Conservation (phyloP, 2,329 filamentous ascomycete genomes). For the Cladosporium phlei region DNA sequence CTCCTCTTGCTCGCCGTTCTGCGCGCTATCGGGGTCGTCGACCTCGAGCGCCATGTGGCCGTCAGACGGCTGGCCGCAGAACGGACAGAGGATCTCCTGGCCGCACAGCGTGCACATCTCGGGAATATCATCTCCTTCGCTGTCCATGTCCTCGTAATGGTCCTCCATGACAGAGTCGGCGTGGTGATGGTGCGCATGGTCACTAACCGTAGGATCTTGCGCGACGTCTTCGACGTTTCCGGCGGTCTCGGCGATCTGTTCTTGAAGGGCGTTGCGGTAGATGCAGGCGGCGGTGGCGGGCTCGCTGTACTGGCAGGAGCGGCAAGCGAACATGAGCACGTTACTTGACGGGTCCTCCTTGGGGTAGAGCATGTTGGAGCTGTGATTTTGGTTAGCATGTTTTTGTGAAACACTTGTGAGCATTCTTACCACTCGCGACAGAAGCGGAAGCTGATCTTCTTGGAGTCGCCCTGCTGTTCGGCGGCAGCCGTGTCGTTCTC, state of each 20-base stretch:
- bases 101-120: slow-evolving; percentile 56
- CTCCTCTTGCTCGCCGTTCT: slow-evolving; percentile 19
- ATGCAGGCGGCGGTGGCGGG: slow-evolving; percentile 83
- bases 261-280: slow-evolving; percentile 91
- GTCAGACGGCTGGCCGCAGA: slow-evolving; percentile 46
- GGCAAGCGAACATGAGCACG: slow-evolving; percentile 89
- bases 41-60: slow-evolving; percentile 43
- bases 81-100: slow-evolving; percentile 50
- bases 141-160: slow-evolving; percentile 18
- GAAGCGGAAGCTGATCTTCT: slow-evolving; percentile 95
- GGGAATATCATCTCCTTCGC: slow-evolving; percentile 33
- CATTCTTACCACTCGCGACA: slow-evolving; percentile 85
- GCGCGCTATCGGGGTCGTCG: slow-evolving; percentile 33
- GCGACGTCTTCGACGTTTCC: slow-evolving; percentile 96
- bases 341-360: slow-evolving; percentile 84
- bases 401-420: neutral
- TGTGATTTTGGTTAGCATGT: slow-evolving; percentile 31
- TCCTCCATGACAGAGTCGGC: slow-evolving; percentile 22
- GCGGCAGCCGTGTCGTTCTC: slow-evolving; percentile 13
- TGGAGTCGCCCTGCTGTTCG: slow-evolving; percentile 36
- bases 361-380: slow-evolving; percentile 95
- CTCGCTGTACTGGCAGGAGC: slow-evolving; percentile 89
- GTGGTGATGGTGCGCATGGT: slow-evolving; percentile 16
- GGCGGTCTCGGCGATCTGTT: slow-evolving; percentile 86
- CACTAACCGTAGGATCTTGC: slow-evolving; percentile 97